Base-by-base conservation (phyloP, 371 early-diverging fungal genomes). In the Circinella minor region DNA sequence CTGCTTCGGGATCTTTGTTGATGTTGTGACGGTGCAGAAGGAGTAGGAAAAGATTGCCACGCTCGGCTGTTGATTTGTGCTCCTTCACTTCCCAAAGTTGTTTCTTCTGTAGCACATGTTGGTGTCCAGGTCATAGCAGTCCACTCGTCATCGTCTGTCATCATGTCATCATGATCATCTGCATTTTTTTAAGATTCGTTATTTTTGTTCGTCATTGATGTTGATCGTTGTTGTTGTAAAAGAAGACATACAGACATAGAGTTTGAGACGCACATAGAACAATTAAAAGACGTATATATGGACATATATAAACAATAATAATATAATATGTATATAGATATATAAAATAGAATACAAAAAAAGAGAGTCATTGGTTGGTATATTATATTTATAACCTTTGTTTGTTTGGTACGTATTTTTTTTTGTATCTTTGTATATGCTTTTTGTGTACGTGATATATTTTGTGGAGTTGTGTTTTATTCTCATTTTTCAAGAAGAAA, bases 141-240 rank as follows among this genome's bases (percentile, higher is more conserved):
- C 57, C 57, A 57, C 27, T 57, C 57, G 57, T 57, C 57, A 6
- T 57, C 27, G 57, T 57, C 57, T 17, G 57, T 57, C 57, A 57
- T 27, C 57, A 57, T 57, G 57, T 57, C 57, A 11, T 57, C 57
- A 57, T 18, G 20, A 10, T 57, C 57, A 27, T 57, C 57, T 57
- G 7, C n/a, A 57, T 43, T 43, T 9, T 9, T 43, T 9, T 43
- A 43, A 43, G 27, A 27, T 27, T 27, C 27, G 27, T 27, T 43
- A 43, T 43, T 10, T 57, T 57, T 34, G 51, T 14, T 51, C 11
- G 43, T 51, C 51, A 15, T 51, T 13, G 51, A 27, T 27, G 51
- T 51, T 51, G 14, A 15, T n/a, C 8, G 4, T 51, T 51, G 43
- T 39, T 39, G 39, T 43, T 43, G 43, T 43, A 9, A 11, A 43